These are phyloP conservation scores for Penicillium sp. DNA, from an alignment of 2,329 filamentous ascomycete genomes.

Conservation along the genomic window DNA sequence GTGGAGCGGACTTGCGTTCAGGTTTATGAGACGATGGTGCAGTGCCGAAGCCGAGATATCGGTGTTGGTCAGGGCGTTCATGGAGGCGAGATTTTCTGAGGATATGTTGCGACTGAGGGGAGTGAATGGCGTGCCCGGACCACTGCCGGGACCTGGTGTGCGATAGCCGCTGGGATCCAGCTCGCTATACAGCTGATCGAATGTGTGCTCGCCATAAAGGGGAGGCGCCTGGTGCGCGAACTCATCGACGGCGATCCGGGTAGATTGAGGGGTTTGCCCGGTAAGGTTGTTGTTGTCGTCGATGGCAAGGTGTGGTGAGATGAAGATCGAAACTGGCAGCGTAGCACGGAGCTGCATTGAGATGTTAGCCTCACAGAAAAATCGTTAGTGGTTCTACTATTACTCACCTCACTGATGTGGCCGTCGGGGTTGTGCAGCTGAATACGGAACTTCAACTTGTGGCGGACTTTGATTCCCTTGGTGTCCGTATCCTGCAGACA, in stretches of 20 bases:
- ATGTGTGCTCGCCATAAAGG: conserved; percentile 82
- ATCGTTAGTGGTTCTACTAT: no score
- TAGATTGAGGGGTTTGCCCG: conserved; percentile 55
- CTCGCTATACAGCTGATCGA: conserved; percentile 88
- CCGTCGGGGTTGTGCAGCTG: conserved; percentile 93
- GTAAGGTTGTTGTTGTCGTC: conserved; percentile 83
- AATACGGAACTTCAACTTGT: conserved; percentile 89
- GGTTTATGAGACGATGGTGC: conserved; percentile 65
- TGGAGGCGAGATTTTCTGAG: conserved; percentile 70
- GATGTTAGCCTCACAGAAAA: conserved; percentile 13
- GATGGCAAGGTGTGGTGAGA: conserved; percentile 87
- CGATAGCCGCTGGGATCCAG: conserved; percentile 79
- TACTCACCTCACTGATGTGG: conserved; percentile 78
- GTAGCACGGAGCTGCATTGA: conserved; percentile 73
- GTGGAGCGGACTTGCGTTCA: conserved; percentile 43
- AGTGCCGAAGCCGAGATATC: conserved; percentile 64
- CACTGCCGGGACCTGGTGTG: conserved; percentile 65
- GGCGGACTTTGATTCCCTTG: conserved; percentile 84
- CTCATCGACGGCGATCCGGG: conserved; percentile 53
- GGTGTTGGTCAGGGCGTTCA: conserved; percentile 52
- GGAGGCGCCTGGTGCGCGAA: conserved; percentile 75
- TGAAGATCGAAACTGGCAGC: conserved; percentile 88
- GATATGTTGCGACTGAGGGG: conserved; percentile 72
- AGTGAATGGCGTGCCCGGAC: conserved; percentile 76
- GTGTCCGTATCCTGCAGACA: conserved; percentile 90